Evolutionary conservation across 331 rosid species (phyloP), one percentile per base, ranked within the genome.

Genomic region (Ulmus americana): DNA sequence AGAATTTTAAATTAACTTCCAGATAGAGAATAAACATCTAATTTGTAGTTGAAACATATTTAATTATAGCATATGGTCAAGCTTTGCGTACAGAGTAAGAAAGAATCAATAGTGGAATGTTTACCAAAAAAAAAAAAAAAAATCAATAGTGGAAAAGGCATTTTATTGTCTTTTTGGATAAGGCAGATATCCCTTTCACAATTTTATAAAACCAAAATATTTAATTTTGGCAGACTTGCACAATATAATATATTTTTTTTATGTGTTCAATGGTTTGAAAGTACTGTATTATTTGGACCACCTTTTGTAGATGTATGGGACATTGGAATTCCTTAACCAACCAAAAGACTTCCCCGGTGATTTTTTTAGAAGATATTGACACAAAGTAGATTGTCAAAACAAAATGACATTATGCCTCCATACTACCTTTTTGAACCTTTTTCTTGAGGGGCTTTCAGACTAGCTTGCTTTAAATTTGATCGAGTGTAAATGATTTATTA

Each of bases 401-500:
- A 45, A 3, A 35, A 9, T 20, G 58, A 45, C 39, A 55, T 7
- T 48, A 45, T 13, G 18, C 57, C 58, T 52, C 6, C 5, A 43
- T 6, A 67, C 35, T 16, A 43, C 14, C 62, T 61, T 45, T 28
- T 38, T 38, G 57, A 10, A 56, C 56, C 6, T 61, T 53, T 53
- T 39, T 28, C 35, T 28, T 58, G 45, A 58, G 15, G 69, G 15
- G 9, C 22, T 13, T 63, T 63, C 59, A 55, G 22, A 60, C 63
- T 42, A 59, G 7, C 68, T 67, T 73, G 66, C 66, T 51, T n/a
- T 20, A 63, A 3, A 45, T 70, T 51, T 66, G 59, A 57, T 42
- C 10, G 60, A 22, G 28, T 15, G 20, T 28, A 41, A 46, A 55
- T 39, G 13, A 45, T 20, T 64, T 13, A 11, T 50, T 50, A 10